Percentiles rank a stretch among this genome's conserved stretches.
phyloP scores from a whole-genome alignment of 225 moss, liverwort and hornwort genomes.

The Polytrichum formosum region DNA sequence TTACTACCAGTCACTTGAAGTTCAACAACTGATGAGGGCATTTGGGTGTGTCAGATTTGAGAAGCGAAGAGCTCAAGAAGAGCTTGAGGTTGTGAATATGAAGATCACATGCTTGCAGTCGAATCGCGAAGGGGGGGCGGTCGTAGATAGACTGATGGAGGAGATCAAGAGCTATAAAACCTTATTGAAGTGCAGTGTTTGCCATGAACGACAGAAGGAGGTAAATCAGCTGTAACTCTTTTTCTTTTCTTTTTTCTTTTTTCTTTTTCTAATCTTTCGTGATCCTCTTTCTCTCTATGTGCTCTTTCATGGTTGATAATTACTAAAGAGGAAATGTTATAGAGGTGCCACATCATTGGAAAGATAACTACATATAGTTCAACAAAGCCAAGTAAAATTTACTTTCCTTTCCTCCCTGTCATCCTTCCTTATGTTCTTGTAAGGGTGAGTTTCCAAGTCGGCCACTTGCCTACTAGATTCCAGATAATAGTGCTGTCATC shows the following conservation, averaged over 20 bases:
- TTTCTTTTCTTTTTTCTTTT: accelerated
- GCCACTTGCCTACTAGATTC: no score
- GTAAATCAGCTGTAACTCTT: conserved; percentile 17
- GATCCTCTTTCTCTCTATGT: no score
- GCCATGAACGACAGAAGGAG: conserved; percentile 93
- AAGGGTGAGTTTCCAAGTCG: no score
- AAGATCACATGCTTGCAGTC: conserved; percentile 58
- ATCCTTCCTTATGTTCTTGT: no score
- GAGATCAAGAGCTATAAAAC: conserved; percentile 90
- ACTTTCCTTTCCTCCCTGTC: no score
- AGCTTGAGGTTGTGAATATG: conserved; percentile 53
- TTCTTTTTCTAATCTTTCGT: no score
- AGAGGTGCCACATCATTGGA: neutral
- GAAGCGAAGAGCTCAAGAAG: conserved; percentile 82
- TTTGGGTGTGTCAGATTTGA: conserved; percentile 54
- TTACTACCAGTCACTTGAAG: no score
- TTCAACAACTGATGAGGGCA: neutral
- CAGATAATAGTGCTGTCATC: no score
- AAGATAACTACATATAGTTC: neutral
- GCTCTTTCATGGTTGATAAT: neutral
- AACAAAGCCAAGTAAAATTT: no score
- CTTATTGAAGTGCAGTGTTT: conserved; percentile 90
- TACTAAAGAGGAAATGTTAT: neutral
- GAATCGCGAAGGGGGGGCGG: conserved; percentile 70
- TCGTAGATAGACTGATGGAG: conserved; percentile 81